Base-by-base conservation (phyloP, 306 rosid genomes). In the Corylus heterophylla region DNA sequence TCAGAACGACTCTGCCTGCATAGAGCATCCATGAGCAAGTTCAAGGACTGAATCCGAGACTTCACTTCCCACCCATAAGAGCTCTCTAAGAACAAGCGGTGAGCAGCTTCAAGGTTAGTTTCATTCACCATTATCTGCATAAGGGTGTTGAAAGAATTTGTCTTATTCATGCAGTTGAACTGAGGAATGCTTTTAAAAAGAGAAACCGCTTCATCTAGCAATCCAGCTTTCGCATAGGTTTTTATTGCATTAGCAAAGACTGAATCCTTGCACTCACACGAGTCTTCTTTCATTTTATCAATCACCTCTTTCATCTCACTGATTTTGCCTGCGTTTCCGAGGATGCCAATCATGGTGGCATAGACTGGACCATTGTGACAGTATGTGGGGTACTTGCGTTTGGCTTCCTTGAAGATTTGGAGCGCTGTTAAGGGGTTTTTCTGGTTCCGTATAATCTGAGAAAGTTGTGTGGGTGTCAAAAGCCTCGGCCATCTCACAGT, bases 221-320 rank as follows among this genome's bases (percentile, higher is more conserved):
- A 8, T 48, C 91, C 85, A 4, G 78, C 79, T 48, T 83, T 84
- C 0, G 87, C 82, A 76, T 78, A 88, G 1, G 69, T 88, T 35
- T 83, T 83, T 27, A 88, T 88, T 29, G 85, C 87, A 54, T 79
- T 85, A 13, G 73, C 91, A 85, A 88, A 85, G 5, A 88, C 81
- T 8, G 86, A 78, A 73, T 88, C 91, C 71, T 83, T 85, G 76
- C 91, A 88, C 47, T 88, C 89, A 83, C 91, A 88, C 12, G 89
- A 83, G 71, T 88, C 89, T 7, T 76, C 59, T 77, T 74, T 88
- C 91, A 88, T 88, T 39, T 81, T 80, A 75, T 83, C 83, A 56
- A 88, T 88, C 51, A 88, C 54, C 47, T 62, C 81, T 66, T 13
- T 78, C 91, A 88, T 88, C 72, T 88, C 91, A 2, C 31, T 69